These are phyloP conservation scores for Xylaria sp. DNA, from an alignment of 2,329 filamentous ascomycete species.

Conservation along the genomic window DNA sequence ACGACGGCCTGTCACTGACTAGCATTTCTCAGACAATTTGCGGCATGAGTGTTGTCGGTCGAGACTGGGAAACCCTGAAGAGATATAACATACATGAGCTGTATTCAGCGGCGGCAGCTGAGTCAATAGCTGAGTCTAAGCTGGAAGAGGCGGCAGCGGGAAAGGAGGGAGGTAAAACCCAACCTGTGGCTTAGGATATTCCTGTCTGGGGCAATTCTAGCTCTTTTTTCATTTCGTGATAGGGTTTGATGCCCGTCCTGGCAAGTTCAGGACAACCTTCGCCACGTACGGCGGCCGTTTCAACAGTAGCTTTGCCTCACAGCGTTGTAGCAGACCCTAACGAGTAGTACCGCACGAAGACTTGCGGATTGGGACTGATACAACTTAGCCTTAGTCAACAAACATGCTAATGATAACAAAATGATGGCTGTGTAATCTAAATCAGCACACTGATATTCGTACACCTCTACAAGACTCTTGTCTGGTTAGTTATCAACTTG, in stretches of 20 bases:
- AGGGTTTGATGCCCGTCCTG: not conserved
- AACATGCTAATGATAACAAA: not conserved
- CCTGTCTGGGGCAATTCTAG: not conserved
- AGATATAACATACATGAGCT: slow-evolving; percentile 83
- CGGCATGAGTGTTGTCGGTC: slow-evolving; percentile 81
- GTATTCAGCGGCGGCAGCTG: slow-evolving; percentile 59
- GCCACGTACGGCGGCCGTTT: not conserved
- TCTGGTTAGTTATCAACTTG: not conserved
- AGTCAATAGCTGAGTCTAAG: slow-evolving; percentile 39
- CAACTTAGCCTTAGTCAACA: not conserved
- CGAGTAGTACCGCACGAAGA: not conserved
- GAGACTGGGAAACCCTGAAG: slow-evolving; percentile 79
- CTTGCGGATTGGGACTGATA: not conserved
- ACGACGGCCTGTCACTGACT: slow-evolving; percentile 6
- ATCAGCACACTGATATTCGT: not conserved
- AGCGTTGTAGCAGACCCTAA: not conserved
- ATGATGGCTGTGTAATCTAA: not conserved
- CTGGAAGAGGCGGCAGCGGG: slow-evolving; percentile 5
- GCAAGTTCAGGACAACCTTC: not conserved
- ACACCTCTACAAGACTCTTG: not conserved
- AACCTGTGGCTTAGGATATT: slow-evolving; percentile 2
- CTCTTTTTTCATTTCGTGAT: no score
- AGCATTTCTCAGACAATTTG: slow-evolving; percentile 69
- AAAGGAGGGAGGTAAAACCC: slow-evolving; percentile 27
- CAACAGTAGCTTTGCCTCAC: not conserved